These are phyloP conservation scores for Lasiosphaeria hispida DNA, from an alignment of 495 filamentous ascomycete species.

Conservation along the genomic window DNA sequence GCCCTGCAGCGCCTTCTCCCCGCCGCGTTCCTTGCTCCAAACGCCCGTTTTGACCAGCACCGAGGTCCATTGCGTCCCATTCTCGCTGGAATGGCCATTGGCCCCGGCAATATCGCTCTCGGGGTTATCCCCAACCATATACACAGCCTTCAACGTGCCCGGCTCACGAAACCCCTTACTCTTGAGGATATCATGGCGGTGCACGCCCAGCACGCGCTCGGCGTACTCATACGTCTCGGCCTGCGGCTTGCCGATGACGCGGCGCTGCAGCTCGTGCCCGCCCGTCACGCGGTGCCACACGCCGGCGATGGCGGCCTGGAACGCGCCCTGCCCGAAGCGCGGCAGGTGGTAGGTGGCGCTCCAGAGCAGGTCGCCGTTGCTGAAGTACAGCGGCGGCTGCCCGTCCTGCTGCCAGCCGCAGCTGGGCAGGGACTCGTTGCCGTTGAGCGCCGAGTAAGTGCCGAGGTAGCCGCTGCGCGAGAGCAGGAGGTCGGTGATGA, in stretches of 20 bases:
- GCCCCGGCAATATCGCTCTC: slow-evolving; percentile 90
- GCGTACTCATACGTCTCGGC: slow-evolving; percentile 78
- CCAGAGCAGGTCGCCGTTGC: slow-evolving; percentile 88
- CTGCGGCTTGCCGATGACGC: slow-evolving; percentile 81
- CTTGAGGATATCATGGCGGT: slow-evolving; percentile 52
- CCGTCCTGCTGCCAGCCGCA: slow-evolving; percentile 71
- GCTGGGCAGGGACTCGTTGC: slow-evolving; percentile 62
- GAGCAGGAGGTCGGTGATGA: slow-evolving; percentile 78
- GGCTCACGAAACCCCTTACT: slow-evolving; percentile 22
- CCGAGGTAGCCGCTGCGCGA: slow-evolving; percentile 72
- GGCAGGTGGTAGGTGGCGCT: slow-evolving; percentile 78
- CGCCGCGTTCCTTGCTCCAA: slow-evolving; percentile 51
- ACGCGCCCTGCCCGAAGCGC: slow-evolving; percentile 89
- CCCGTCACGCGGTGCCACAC: slow-evolving; percentile 72
- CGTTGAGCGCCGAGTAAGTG: slow-evolving; percentile 63
- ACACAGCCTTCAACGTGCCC: slow-evolving; percentile 61
- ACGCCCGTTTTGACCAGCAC: slow-evolving; percentile 87
- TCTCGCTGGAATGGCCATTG: slow-evolving; percentile 65
- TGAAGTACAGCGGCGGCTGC: slow-evolving; percentile 79
- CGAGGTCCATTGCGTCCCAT: slow-evolving; percentile 72
- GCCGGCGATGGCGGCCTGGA: slow-evolving; percentile 76
- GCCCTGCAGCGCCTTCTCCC: slow-evolving; percentile 26
- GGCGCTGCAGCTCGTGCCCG: slow-evolving; percentile 58
- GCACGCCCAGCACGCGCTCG: slow-evolving; percentile 63
- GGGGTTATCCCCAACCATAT: slow-evolving; percentile 98